A percentile compares a stretch with the other conserved stretches of the same genome.
Conservation (phyloP, 2,329 filamentous ascomycete species). For the Dactylellina drechsleri region DNA sequence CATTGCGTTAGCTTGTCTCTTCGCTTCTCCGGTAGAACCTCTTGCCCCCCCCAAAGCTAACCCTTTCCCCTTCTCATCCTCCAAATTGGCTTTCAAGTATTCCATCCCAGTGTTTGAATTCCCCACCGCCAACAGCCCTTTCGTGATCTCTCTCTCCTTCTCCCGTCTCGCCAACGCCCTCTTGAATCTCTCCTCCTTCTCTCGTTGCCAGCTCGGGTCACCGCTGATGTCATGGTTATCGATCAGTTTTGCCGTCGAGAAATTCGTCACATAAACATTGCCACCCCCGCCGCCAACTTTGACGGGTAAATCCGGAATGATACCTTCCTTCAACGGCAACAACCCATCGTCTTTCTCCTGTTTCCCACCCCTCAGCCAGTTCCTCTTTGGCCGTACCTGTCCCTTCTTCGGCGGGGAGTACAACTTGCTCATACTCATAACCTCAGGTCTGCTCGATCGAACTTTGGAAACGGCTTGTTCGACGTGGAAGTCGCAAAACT, state of each 20-base stretch:
- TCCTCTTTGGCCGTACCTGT: slow-evolving; percentile 58
- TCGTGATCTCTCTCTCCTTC: slow-evolving; percentile 77
- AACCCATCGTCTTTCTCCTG: slow-evolving; percentile 59
- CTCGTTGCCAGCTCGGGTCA: slow-evolving; percentile 67
- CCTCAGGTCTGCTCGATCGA: slow-evolving; percentile 75
- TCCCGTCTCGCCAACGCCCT: slow-evolving; percentile 74
- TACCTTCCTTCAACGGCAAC: slow-evolving; percentile 57
- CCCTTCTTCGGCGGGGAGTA: slow-evolving; percentile 60
- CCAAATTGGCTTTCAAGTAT: slow-evolving; percentile 56
- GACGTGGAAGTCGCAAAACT: slow-evolving; percentile 92
- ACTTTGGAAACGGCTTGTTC: slow-evolving; percentile 80
- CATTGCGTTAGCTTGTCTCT: slow-evolving; percentile 1
- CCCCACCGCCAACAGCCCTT: slow-evolving; percentile 66
- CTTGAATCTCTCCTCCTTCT: slow-evolving; percentile 73
- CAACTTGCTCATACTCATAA: slow-evolving; percentile 75
- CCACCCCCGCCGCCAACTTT: slow-evolving; percentile 63
- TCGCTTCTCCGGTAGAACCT: slow-evolving; percentile 8
- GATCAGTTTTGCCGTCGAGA: slow-evolving; percentile 69
- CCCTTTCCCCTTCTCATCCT: slow-evolving; percentile 34
- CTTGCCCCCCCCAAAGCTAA: slow-evolving; percentile 9
- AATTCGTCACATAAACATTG: slow-evolving; percentile 62
- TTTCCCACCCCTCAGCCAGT: slow-evolving; percentile 63
- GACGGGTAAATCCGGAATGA: slow-evolving; percentile 58
- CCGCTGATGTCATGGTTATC: slow-evolving; percentile 71
- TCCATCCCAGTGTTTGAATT: slow-evolving; percentile 57